phyloP scores from a whole-genome alignment of 768 basidiomycete genomes.

The Sarcomyxa edulis region DNA sequence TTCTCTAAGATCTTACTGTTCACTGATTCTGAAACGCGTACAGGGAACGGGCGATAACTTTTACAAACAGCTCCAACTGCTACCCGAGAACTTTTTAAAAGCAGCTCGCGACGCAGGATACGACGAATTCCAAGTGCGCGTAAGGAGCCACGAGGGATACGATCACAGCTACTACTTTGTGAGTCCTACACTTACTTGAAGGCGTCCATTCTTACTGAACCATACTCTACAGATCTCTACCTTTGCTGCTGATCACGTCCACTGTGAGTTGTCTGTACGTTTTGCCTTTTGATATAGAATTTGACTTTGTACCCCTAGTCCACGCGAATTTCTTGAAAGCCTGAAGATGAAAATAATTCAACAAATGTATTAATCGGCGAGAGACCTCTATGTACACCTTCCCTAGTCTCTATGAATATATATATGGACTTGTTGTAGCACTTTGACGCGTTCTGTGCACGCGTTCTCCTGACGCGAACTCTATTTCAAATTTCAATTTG shows the following conservation, averaged over 20 bases:
- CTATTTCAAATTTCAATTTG: too few species aligned
- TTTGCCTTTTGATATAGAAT: too few species aligned
- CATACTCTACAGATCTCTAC: conserved; percentile 3
- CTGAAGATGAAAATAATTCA: too few species aligned
- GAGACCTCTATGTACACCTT: too few species aligned
- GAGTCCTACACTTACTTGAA: conserved; percentile 20
- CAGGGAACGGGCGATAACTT: conserved; percentile 83
- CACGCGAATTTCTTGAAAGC: too few species aligned
- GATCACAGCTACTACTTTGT: conserved; percentile 91
- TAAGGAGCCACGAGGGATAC: conserved; percentile 78
- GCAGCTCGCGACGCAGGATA: conserved; percentile 73
- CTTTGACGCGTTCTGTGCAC: too few species aligned
- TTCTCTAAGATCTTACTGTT: background rate
- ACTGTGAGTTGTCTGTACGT: too few species aligned
- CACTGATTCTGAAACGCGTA: background rate
- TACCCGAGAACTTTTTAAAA: conserved; percentile 83
- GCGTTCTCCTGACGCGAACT: too few species aligned
- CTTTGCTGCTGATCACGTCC: conserved; percentile 8
- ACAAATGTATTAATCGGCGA: too few species aligned
- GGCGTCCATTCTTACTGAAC: conserved; percentile 10
- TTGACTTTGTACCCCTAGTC: too few species aligned
- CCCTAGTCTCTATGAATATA: too few species aligned
- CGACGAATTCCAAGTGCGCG: conserved; percentile 69
- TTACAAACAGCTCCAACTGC: conserved; percentile 79
- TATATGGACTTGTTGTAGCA: too few species aligned